Base-by-base conservation (phyloP, 768 basidiomycete genomes). In the Phylloporus sp. region DNA sequence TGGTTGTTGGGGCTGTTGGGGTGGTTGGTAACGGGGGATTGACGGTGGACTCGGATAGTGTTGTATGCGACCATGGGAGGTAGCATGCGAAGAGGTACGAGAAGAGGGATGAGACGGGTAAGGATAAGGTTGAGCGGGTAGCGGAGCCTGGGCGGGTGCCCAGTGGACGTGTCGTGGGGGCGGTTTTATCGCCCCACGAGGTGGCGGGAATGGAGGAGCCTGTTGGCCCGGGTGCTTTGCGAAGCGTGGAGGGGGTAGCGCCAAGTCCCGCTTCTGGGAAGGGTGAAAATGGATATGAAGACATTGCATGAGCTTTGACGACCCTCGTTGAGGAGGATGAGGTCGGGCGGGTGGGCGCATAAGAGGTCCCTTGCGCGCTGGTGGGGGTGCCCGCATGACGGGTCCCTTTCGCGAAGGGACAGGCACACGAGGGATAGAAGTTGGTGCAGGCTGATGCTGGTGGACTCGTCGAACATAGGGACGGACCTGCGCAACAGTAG, bases 201-300 rank as follows among this genome's bases (percentile, higher is more conserved):
- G 62, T 6, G 56, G 53, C 3, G 60, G 60, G 35, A 52, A 58
- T 1, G 62, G 46, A 23, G 59, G 62, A 2, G 33, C 49, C 7
- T 39, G 49, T 1, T 51, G 56, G 22, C 35, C 29, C 14, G 15
- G 9, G 9, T 44, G 18, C 34, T 49, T 63, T 21, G 46, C 21
- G 7, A 44, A 13, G 28, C 49, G 55, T 21, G 44, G 42, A 35
- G 42, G 46, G 22, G 52, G 48, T 4, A 38, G 27, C 10, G 38
- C 46, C 5, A 26, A 15, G 21, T 54, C 59, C 24, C 53, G 62
- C 44, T 58, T 64, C 21, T 53, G 60, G 26, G 43, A 38, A 11
- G 60, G 54, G 37, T 65, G 60, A 15, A 64, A 47, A 22, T 65
- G 58, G 17, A 65, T 22, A 37, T 63, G 62, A 6, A 64, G 34